Evolutionary conservation across 164 flowering plant species (phyloP).

Genomic region (Kingdonia uniflora): DNA sequence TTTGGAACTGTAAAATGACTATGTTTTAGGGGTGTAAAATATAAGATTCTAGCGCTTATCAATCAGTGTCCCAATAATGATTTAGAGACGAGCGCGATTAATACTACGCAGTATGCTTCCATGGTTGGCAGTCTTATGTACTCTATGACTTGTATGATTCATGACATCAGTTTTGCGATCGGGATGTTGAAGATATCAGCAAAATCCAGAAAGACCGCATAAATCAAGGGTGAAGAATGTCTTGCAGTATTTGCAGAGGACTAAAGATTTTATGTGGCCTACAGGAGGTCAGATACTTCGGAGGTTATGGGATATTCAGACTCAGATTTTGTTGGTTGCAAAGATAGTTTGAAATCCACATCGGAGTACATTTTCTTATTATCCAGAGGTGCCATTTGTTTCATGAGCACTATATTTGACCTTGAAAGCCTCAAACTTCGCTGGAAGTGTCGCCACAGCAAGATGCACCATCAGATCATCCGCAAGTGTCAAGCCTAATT

Average conservation of each 20-base stretch:
- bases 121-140: neutral
- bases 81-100: neutral
- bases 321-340: neutral
- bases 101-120: neutral
- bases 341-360: neutral
- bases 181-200: neutral
- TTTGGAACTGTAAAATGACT: too few species aligned
- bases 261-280: conserved; percentile 1
- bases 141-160: neutral
- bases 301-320: conserved; percentile 2
- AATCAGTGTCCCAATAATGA: neutral
- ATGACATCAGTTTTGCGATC: neutral
- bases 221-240: neutral
- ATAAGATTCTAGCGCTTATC: too few species aligned
- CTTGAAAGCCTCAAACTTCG: too few species aligned
- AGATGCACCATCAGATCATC: too few species aligned
- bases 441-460: too few species aligned
- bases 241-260: neutral
- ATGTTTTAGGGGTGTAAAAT: too few species aligned
- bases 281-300: neutral
- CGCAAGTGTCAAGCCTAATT: too few species aligned
- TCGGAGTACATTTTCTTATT: neutral
- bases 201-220: neutral
- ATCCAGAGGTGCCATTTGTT: neutral
- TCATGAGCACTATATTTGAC: too few species aligned